These are phyloP conservation scores for Acanthamoeba healyi DNA, from an alignment of 208 protist genomes.

Conservation along the genomic window DNA sequence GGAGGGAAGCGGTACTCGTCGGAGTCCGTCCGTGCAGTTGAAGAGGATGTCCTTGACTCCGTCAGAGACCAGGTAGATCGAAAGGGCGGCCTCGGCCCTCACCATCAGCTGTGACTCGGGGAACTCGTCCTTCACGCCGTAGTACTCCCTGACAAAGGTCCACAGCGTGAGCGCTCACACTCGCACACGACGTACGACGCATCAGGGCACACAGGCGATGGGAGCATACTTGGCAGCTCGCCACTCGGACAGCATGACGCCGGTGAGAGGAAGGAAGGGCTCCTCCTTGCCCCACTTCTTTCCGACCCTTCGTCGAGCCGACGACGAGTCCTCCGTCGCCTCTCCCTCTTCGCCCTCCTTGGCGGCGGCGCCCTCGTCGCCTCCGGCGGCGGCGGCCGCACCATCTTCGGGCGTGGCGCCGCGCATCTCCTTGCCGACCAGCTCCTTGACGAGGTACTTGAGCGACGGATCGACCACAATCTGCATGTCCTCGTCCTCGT, in stretches of 20 bases:
- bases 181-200: too few relatives aligned
- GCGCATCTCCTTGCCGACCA: conserved; percentile 39
- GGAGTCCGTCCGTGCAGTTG: background rate
- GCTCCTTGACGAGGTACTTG: conserved; percentile 55
- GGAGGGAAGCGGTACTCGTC: background rate
- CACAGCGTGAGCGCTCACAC: background rate
- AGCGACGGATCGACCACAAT: conserved; percentile 18
- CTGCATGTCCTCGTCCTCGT: background rate
- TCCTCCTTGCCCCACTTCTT: conserved; percentile 54
- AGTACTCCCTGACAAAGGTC: conserved; percentile 14
- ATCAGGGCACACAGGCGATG: background rate
- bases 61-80: conserved; percentile 43
- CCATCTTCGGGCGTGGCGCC: background rate
- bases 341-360: background rate
- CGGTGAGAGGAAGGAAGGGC: conserved; percentile 53
- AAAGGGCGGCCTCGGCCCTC: conserved; percentile 17
- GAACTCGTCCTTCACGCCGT: conserved; percentile 44
- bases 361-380: background rate
- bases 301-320: background rate
- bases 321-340: too few relatives aligned
- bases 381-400: background rate
- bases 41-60: conserved; percentile 58
- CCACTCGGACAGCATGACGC: conserved; percentile 2
- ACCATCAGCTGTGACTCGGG: conserved; percentile 53
- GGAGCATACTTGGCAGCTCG: background rate